These are phyloP conservation scores for Bacterosira constricta DNA, from an alignment of 108 stramenopile species.

Conservation along the genomic window DNA sequence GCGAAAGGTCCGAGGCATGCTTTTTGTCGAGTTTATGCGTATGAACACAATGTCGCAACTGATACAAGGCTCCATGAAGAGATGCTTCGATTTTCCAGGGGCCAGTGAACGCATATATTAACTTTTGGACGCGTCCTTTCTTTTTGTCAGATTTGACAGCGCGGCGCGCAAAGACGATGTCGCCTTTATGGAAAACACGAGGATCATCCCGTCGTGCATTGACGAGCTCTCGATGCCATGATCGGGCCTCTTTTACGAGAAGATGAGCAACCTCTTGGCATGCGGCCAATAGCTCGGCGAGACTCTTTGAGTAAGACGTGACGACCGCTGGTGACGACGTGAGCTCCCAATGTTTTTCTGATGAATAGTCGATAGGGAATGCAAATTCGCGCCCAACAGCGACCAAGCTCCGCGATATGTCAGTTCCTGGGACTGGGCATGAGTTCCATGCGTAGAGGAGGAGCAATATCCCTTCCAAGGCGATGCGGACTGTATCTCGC, in stretches of 20 bases:
- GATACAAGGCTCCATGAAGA: background rate
- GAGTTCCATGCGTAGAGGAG: conserved; percentile 31
- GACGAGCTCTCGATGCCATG: background rate
- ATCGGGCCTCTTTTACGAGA: background rate
- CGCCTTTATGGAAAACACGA: background rate
- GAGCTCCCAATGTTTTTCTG: background rate
- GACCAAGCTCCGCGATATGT: conserved; percentile 8
- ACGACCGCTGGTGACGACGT: background rate
- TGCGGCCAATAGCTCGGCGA: background rate
- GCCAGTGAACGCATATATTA: background rate
- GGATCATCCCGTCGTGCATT: background rate
- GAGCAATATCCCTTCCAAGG: background rate
- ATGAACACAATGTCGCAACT: background rate
- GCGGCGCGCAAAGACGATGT: background rate
- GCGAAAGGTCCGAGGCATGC: background rate
- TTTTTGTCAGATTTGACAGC: background rate
- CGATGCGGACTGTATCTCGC: background rate
- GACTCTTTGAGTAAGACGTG: background rate
- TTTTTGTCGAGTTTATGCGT: background rate
- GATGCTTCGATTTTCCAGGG: background rate
- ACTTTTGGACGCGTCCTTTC: background rate
- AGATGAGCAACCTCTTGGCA: background rate
- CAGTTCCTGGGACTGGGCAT: conserved; percentile 16
- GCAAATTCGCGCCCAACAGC: conserved; percentile 16
- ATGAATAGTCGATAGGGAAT: conserved; percentile 21